Base-by-base conservation (phyloP, 768 basidiomycete species). In the Lactarius quietus region DNA sequence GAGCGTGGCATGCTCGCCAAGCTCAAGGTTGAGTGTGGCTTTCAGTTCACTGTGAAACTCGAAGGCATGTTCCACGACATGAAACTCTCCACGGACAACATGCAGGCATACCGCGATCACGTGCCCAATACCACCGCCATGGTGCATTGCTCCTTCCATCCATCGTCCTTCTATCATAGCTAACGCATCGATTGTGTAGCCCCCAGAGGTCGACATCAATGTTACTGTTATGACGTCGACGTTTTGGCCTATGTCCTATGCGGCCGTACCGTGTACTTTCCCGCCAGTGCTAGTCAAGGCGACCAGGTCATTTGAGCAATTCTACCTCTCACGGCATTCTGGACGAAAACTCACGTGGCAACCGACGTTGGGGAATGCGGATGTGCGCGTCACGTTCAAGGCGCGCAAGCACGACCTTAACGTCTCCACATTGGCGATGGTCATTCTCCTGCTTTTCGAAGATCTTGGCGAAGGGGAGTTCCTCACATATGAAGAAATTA, bases 31-130 rank as follows among this genome's bases (percentile, higher is more conserved):
- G 96, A 98, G 77, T 95, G 92, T 72, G 96, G 96, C 8, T 89
- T 88, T 71, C 93, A 96, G 73, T 99, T 98, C 76, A 98, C 97
- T 1, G 93, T 96, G 77, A 95, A 95, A 75, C 80, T 98, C 72
- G 95, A 99, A 76, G 95, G 95, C 64, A 99, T 99, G 96, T 97
- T 99, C 84, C 84, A 93, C 69, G 96, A 98, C 73, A 95, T 99
- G 87, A 92, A 87, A 71, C 75, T 95, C 33, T 96, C 93, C 6
- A 76, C 79, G 23, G 97, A 99, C 62, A 87, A 86, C 18, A 90
- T 90, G 82, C 79, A 83, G 39, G 85, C 83, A 6, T 99, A 94
- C 74, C 83, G 84, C 51, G 78, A 78, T 12, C 78, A 84, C 73
- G 75, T 94, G n/a, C n/a, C n/a, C n/a, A n/a, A n/a, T 31, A 79